Evolutionary conservation across 352 stramenopile genomes (phyloP), one percentile per base, ranked within the genome.

Genomic region (Phytophthora pluvialis): DNA sequence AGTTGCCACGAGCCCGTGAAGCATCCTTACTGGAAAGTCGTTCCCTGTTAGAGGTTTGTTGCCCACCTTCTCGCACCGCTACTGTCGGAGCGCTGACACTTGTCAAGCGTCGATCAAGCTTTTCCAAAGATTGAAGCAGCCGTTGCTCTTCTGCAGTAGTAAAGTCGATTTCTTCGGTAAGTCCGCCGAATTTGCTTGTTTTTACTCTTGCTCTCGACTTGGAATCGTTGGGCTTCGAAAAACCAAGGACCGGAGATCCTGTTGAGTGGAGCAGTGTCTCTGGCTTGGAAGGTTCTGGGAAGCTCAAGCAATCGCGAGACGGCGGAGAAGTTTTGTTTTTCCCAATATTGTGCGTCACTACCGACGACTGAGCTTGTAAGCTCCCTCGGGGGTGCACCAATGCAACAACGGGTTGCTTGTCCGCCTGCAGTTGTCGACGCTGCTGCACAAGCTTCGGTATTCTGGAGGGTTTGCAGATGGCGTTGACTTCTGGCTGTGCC

Each of bases 71-170:
- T 15, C 47, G 53, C 35, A 56, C 45, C 39, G 15, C 42, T 32
- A 43, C 10, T 40, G 48, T 12, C 29, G 33, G 31, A 5, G 39
- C 33, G 25, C 49, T 67, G 26, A 70, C 60, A 13, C 35, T 66
- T 43, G 57, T 75, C 5, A 91, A 60, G 8, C 74, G 64, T 1
- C 38, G 69, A 29, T 83, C 78, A 9, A 89, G 77, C 36, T 82
- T 82, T 18, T 86, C 80, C 10, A 88, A 72, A 38, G 80, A 91
- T 61, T 83, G 60, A n/a, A 75, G 73, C 21, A 91, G 46, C 7
- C 62, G 59, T 5, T 64, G 33, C 48, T 91, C 80, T 64, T 86
- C 78, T 5, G 61, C 78, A 2, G 60, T 59, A n/a, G 76, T 44
- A 11, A 70, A 73, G 25, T 79, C 64, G 8, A 78, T 64, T 40